Conservation (phyloP, 1,284 basidiomycete species). For the Coniferiporia sulphurascens region DNA sequence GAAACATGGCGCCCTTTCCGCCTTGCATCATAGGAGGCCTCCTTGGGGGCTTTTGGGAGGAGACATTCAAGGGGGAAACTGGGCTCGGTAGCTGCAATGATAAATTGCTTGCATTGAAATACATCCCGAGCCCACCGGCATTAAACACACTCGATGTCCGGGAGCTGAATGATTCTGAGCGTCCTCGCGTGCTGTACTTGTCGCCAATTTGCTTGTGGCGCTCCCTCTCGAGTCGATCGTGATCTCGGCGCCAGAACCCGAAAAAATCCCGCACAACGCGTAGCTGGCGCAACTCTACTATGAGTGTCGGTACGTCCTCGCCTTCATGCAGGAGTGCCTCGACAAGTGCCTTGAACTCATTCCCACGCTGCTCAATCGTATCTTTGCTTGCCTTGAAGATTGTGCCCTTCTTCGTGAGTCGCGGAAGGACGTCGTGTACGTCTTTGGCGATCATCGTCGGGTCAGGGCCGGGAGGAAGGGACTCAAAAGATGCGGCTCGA, state of each 20-base stretch:
- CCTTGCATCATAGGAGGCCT: slow-evolving; percentile 14
- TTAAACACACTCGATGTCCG: slow-evolving; percentile 37
- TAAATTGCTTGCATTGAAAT: slow-evolving; percentile 46
- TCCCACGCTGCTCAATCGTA: slow-evolving; percentile 56
- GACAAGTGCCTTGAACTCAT: slow-evolving; percentile 55
- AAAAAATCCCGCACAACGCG: slow-evolving; percentile 68
- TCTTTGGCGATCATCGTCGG: slow-evolving; percentile 62
- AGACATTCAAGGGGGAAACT: slow-evolving; percentile 29
- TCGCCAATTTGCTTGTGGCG: slow-evolving; percentile 21
- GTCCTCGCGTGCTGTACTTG: slow-evolving; percentile 23
- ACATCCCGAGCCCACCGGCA: slow-evolving; percentile 25
- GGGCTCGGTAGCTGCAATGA: slow-evolving; percentile 32
- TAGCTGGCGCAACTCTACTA: slow-evolving; percentile 58
- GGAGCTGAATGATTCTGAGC: slow-evolving; percentile 11
- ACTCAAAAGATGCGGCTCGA: slow-evolving; percentile 74
- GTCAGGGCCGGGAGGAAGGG: slow-evolving; percentile 77
- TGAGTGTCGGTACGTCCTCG: slow-evolving; percentile 54
- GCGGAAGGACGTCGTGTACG: slow-evolving; percentile 60
- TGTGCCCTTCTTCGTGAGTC: slow-evolving; percentile 62
- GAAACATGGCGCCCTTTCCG: slow-evolving; percentile 12
- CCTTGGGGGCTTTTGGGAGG: slow-evolving; percentile 3
- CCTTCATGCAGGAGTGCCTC: slow-evolving; percentile 45
- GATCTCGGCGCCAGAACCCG: slow-evolving; percentile 66
- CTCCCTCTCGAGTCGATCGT: slow-evolving; percentile 48
- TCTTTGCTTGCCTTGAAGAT: slow-evolving; percentile 65